A percentile compares a stretch with the other conserved stretches of the same genome.
Conservation (phyloP, 2,329 filamentous ascomycete species). For the Helotiales sp. region DNA sequence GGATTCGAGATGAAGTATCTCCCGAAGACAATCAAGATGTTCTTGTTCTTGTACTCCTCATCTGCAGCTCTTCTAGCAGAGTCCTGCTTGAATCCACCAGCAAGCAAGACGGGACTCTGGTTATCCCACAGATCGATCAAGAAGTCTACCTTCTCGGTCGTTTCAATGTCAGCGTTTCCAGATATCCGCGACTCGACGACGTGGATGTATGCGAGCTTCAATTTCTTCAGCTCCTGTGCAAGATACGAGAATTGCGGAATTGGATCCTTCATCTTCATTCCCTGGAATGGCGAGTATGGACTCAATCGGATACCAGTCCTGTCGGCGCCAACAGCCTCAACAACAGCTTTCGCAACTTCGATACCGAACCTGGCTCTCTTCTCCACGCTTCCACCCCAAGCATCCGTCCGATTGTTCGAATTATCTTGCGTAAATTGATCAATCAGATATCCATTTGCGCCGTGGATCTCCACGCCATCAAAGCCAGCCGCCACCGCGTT, state of each 20-base stretch:
- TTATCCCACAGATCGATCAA: constrained; percentile 52
- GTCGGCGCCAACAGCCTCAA: constrained; percentile 56
- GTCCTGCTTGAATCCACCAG: constrained; percentile 51
- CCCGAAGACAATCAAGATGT: constrained; percentile 50
- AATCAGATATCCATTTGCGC: constrained; percentile 43
- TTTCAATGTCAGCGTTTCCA: constrained; percentile 47
- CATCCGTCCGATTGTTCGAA: constrained; percentile 61
- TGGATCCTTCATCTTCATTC: constrained; percentile 67
- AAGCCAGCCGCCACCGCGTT: constrained; percentile 60
- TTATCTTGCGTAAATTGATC: constrained; percentile 43
- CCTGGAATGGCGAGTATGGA: constrained; percentile 65
- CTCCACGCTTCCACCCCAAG: constrained; percentile 56
- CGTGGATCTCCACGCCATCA: constrained; percentile 54
- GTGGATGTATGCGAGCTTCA: constrained; percentile 65
- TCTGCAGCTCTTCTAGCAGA: constrained; percentile 49
- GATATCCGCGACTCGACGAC: constrained; percentile 56
- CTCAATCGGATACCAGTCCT: constrained; percentile 61
- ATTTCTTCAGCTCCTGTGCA: constrained; percentile 53
- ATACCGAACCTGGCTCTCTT: constrained; percentile 57
- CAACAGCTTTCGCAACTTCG: constrained; percentile 58
- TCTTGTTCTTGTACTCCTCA: constrained; percentile 40
- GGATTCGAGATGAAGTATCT: constrained; percentile 53
- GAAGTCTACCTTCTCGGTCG: constrained; percentile 48
- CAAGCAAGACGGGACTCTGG: constrained; percentile 54
- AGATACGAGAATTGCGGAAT: constrained; percentile 67